These are phyloP conservation scores for Xylaria acuta DNA, from an alignment of 495 filamentous ascomycete genomes.

Conservation along the genomic window DNA sequence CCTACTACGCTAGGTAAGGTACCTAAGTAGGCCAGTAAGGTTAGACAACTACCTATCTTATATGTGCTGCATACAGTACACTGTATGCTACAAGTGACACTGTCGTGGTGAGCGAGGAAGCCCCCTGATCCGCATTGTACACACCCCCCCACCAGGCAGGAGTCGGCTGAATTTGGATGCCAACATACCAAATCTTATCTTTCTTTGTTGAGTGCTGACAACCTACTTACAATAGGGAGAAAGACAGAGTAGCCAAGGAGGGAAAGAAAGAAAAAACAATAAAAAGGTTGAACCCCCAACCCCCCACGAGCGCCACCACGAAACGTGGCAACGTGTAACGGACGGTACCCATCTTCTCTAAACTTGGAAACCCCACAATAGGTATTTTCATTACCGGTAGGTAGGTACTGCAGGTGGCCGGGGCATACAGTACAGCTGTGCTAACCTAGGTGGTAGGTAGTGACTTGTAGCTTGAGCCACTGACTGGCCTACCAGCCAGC, in stretches of 20 bases:
- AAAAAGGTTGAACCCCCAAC: not conserved
- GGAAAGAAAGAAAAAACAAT: not conserved
- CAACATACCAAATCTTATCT: not conserved
- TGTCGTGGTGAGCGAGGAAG: not conserved
- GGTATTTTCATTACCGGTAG: not conserved
- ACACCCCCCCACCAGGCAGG: not conserved
- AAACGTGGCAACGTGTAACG: constrained; percentile 14
- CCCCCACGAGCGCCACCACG: constrained; percentile 3
- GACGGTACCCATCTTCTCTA: not conserved
- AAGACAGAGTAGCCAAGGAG: not conserved
- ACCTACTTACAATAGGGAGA: not conserved
- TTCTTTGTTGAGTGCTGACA: not conserved
- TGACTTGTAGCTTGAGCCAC: not conserved
- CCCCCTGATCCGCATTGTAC: not conserved
- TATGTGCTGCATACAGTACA: not conserved
- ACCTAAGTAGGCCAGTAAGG: not conserved
- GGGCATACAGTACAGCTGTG: not conserved
- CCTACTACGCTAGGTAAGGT: constrained; percentile 3
- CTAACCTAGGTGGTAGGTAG: not conserved
- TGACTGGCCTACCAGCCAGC: not conserved
- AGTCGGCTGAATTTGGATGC: not conserved
- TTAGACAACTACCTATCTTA: not conserved
- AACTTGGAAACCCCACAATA: constrained; percentile 17
- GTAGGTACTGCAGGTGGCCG: not conserved
- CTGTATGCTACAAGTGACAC: not conserved